A percentile compares a stretch with the other conserved stretches of the same genome.
These are phyloP conservation scores for Raffaelea ambrosiae DNA, from an alignment of 2,329 filamentous ascomycete genomes.

Conservation along the genomic window DNA sequence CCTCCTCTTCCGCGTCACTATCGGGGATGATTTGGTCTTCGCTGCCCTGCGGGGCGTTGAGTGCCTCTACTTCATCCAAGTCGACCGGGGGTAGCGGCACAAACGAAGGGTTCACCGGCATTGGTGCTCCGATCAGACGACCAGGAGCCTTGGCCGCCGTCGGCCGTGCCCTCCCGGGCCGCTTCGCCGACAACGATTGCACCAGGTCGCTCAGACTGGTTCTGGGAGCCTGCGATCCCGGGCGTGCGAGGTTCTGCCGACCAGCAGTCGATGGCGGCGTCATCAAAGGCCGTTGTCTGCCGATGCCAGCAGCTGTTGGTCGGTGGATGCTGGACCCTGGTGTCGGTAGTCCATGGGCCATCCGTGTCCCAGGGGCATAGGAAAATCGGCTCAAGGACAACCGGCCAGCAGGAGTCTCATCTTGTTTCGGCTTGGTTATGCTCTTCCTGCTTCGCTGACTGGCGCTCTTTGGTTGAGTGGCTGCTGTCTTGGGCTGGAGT, in stretches of 20 bases:
- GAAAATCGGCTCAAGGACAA: slow-evolving; percentile 15
- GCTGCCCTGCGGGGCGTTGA: slow-evolving; percentile 41
- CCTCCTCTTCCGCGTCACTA: slow-evolving; percentile 39
- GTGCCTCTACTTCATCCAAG: slow-evolving; percentile 41
- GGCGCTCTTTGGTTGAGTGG: background rate
- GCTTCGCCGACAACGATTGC: background rate
- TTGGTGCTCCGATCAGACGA: background rate
- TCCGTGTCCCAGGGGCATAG: slow-evolving; percentile 16
- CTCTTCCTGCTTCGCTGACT: background rate
- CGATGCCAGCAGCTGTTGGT: background rate
- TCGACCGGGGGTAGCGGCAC: slow-evolving; percentile 48
- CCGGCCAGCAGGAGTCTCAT: slow-evolving; percentile 4
- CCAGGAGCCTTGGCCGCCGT: slow-evolving; percentile 8
- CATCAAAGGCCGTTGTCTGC: background rate
- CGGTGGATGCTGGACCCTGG: slow-evolving; percentile 22
- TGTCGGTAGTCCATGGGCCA: slow-evolving; percentile 31
- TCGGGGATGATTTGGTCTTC: slow-evolving; percentile 49
- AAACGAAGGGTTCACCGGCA: slow-evolving; percentile 42
- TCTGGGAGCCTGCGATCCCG: too few species aligned
- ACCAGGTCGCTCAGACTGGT: slow-evolving; percentile 10
- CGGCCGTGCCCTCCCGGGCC: background rate
- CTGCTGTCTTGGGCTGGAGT: too few species aligned
- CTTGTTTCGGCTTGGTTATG: background rate
- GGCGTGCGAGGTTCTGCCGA: too few species aligned
- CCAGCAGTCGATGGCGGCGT: slow-evolving; percentile 5